Evolutionary conservation across 805 yeast genomes (phyloP).

Genomic region (Ogataea minuta): DNA sequence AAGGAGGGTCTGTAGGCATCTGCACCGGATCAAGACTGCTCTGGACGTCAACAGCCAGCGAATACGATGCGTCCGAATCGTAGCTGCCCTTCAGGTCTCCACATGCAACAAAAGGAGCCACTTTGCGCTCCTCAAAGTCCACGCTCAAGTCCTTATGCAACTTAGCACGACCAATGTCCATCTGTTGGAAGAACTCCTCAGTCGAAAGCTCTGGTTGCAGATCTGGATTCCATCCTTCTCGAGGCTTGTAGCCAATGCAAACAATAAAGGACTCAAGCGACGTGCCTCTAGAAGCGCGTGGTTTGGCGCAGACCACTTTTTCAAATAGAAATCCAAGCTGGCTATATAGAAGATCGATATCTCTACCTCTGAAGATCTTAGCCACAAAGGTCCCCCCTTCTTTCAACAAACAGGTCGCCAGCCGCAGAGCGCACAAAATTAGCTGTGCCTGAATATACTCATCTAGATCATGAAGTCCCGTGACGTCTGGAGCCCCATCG

Average conservation of each 20-base stretch:
- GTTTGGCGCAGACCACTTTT: slow-evolving; percentile 90
- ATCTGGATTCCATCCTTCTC: slow-evolving; percentile 78
- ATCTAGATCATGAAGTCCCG: slow-evolving; percentile 94
- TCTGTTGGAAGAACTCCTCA: slow-evolving; percentile 75
- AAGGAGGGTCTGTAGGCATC: slow-evolving; percentile 95
- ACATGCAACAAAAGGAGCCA: slow-evolving; percentile 94
- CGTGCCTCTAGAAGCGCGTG: slow-evolving; percentile 92
- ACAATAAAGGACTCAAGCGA: slow-evolving; percentile 93
- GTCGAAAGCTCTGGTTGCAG: slow-evolving; percentile 54
- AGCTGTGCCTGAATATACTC: slow-evolving; percentile 96
- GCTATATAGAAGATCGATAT: slow-evolving; percentile 89
- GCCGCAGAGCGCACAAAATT: slow-evolving; percentile 83
- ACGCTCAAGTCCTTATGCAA: slow-evolving; percentile 47
- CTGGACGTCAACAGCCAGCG: slow-evolving; percentile 43
- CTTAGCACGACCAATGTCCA: slow-evolving; percentile 53
- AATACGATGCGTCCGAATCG: slow-evolving; percentile 95
- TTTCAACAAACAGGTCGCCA: slow-evolving; percentile 84
- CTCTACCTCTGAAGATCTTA: slow-evolving; percentile 93
- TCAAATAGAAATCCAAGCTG: slow-evolving; percentile 86
- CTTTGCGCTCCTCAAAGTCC: slow-evolving; percentile 60
- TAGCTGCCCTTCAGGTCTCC: slow-evolving; percentile 78
- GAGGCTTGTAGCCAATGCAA: slow-evolving; percentile 82
- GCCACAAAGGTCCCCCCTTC: slow-evolving; percentile 95
- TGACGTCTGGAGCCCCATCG: slow-evolving; percentile 99
- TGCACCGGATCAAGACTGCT: slow-evolving; percentile 86